Base-by-base conservation (phyloP, 2,329 filamentous ascomycete species). In the Albophoma yamanashiensis region DNA sequence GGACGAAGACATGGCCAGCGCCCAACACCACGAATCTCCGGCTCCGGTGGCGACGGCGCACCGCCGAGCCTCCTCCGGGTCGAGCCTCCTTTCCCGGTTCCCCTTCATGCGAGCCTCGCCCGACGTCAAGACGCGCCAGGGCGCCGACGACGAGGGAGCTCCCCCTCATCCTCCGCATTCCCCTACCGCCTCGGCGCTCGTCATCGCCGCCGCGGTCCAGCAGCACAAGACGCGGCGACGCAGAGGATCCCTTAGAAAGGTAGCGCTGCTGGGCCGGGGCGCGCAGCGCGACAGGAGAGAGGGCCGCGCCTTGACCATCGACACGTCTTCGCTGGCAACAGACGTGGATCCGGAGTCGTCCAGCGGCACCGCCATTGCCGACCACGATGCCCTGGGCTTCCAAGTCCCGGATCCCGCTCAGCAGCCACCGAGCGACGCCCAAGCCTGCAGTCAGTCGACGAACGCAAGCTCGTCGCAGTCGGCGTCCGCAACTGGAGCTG, bases 161-260 rank as follows among this genome's bases (percentile, higher is more conserved):
- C 43, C 58, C 22, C 22, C 59, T 25, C n/a, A n/a, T n/a, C 22
- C 52, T 22, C 47, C 59, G 27, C 27, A 31, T 31, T 31, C 27
- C 22, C 22, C 59, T 47, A 57, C 62, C 56, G 57, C 63, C 56
- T 67, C 63, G 55, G 64, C 53, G 55, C 68, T 67, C 61, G 65
- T 67, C 61, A 70, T 69, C 60, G 67, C 65, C 56, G 71, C 65
- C 60, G 66, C 69, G 42, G 65, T 67, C 55, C 76, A 76, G 68
- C 78, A 74, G 69, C 79, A 73, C 70, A 80, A 73, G 76, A 80
- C 66, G 73, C 82, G 91, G 59, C 86, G 87, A 67, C 84, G 92
- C 62, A 89, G 89, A 70, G 92, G 91, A 4, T 96, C 92, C 14
- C 78, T 97, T 71, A 84, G 92, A 62, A 96, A 96, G 74, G 91